Percentiles rank a stretch among this genome's conserved stretches.
Evolutionary conservation across 176 grass and related monocot species (phyloP).

Genomic region (Echinochloa phyllopogon): DNA sequence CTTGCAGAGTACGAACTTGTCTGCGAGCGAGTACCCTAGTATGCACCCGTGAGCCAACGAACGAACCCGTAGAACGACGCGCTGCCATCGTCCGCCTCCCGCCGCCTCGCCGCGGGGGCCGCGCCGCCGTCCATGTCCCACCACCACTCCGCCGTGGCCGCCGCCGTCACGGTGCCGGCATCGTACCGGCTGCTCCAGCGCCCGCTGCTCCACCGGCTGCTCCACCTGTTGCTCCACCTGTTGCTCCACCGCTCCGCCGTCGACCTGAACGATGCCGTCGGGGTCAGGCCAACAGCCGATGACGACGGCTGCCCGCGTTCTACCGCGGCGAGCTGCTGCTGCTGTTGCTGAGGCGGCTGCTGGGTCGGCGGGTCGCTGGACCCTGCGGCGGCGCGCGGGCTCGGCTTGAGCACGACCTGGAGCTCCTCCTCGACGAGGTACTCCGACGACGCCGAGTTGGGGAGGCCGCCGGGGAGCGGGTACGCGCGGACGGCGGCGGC

Average conservation of each 20-base stretch:
- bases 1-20: background rate
- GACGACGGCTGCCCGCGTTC: constrained; percentile 53
- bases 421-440: constrained; percentile 91
- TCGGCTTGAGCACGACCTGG: constrained; percentile 69
- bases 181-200: constrained; percentile 71
- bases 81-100: constrained; percentile 56
- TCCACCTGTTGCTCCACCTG: constrained; percentile 71
- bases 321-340: constrained; percentile 34
- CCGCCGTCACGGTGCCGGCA: constrained; percentile 42
- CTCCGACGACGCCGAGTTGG: constrained; percentile 45
- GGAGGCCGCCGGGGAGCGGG: constrained; percentile 24
- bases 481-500: constrained; percentile 26
- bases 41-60: constrained; percentile 77
- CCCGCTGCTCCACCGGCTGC: constrained; percentile 75
- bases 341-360: background rate
- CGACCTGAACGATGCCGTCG: constrained; percentile 74
- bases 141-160: constrained; percentile 60
- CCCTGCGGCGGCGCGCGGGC: background rate
- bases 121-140: constrained; percentile 75
- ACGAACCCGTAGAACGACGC: constrained; percentile 59
- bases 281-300: constrained; percentile 42
- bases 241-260: constrained; percentile 64
- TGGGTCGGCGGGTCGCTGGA: constrained; percentile 25
- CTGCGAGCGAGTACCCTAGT: constrained; percentile 25
- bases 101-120: constrained; percentile 32